Evolutionary conservation across 352 stramenopile species (phyloP).

Genomic region (Pythium utonaiense): DNA sequence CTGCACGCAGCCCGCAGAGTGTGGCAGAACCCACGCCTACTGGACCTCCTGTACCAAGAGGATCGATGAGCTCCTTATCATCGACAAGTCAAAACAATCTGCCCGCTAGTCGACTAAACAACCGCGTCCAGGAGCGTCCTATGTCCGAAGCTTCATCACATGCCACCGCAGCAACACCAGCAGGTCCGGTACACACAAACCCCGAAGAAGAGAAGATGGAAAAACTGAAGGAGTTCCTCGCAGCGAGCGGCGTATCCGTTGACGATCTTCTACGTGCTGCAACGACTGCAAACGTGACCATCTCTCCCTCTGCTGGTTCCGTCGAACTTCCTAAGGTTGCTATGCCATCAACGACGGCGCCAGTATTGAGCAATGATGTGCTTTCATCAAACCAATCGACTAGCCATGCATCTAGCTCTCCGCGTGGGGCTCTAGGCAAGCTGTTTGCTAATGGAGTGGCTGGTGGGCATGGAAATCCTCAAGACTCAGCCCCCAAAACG

Average conservation of each 20-base stretch:
- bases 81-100: background rate
- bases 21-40: background rate
- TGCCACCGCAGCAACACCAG: background rate
- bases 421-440: background rate
- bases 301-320: slow-evolving; percentile 13
- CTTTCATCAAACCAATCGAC: too few relatives aligned
- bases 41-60: too few relatives aligned
- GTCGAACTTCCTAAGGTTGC: background rate
- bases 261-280: slow-evolving; percentile 68
- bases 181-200: too few relatives aligned
- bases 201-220: slow-evolving; percentile 42
- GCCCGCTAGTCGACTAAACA: background rate
- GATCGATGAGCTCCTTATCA: background rate
- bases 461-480: slow-evolving; percentile 12
- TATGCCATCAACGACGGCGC: background rate
- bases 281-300: slow-evolving; percentile 41
- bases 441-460: background rate
- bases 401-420: too few relatives aligned
- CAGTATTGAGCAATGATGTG: too few relatives aligned
- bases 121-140: background rate
- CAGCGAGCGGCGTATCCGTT: slow-evolving; percentile 57
- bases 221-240: slow-evolving; percentile 58
- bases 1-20: background rate
- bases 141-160: background rate
- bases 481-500: slow-evolving; percentile 18